These are phyloP conservation scores for Solanum sitiens DNA, from an alignment of 257 asterid genomes.

Conservation along the genomic window DNA sequence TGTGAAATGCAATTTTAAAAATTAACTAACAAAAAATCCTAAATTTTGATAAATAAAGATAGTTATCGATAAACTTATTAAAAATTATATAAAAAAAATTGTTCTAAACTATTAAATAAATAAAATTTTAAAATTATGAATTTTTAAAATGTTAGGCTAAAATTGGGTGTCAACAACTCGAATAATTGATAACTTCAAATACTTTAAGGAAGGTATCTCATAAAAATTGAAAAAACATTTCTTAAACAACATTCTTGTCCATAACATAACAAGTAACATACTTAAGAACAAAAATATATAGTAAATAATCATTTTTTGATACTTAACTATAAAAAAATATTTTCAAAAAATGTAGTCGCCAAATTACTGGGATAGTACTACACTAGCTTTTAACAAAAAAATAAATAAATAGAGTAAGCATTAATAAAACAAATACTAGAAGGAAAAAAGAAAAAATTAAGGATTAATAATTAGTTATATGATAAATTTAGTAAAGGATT, in stretches of 20 bases:
- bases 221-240: neutral
- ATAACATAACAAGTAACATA: neutral
- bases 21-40: too few relatives aligned
- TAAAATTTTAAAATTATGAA: too few relatives aligned
- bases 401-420: neutral
- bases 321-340: neutral
- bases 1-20: too few relatives aligned
- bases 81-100: too few relatives aligned
- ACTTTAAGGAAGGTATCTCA: neutral
- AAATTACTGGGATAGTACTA: conserved; percentile 46
- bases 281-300: neutral
- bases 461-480: neutral
- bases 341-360: too few relatives aligned
- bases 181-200: neutral
- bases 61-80: too few relatives aligned
- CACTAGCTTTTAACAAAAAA: neutral
- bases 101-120: too few relatives aligned
- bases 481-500: neutral
- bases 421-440: neutral
- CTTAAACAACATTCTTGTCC: neutral
- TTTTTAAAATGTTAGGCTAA: too few relatives aligned
- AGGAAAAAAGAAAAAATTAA: neutral
- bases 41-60: too few relatives aligned
- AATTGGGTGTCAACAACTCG: too few relatives aligned
- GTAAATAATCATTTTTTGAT: neutral